A percentile compares a stretch with the other conserved stretches of the same genome.
phyloP scores from a whole-genome alignment of 441 rosid genomes.

The Biscutella auriculata region DNA sequence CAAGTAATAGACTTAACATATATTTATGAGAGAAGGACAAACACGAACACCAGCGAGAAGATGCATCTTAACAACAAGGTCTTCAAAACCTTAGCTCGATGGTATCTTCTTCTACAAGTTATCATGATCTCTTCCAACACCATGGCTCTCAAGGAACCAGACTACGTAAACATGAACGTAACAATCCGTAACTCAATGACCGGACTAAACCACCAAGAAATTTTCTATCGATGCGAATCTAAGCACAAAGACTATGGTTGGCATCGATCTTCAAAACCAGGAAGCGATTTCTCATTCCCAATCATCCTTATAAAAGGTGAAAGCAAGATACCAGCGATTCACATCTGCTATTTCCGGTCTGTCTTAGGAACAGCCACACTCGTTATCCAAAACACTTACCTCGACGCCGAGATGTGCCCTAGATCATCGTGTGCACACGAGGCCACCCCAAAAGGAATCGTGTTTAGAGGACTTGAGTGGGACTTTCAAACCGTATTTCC shows the following conservation, averaged over 20 bases:
- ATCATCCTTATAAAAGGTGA: conserved; percentile 20
- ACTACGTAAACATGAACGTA: conserved; percentile 21
- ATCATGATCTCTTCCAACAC: conserved; percentile 9
- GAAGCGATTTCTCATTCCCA: conserved; percentile 11
- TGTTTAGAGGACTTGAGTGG: conserved; percentile 22
- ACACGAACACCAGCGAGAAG: background rate
- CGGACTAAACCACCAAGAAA: conserved; percentile 6
- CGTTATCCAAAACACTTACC: conserved; percentile 19
- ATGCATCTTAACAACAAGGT: conserved; percentile 9
- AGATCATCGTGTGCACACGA: conserved; percentile 16
- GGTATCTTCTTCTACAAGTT: conserved; percentile 18
- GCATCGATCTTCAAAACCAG: conserved; percentile 20
- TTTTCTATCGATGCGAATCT: conserved; percentile 18
- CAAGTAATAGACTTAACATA: background rate
- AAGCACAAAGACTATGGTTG: conserved; percentile 24
- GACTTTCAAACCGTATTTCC: conserved; percentile 18
- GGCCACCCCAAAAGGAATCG: conserved; percentile 17
- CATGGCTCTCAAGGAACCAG: conserved; percentile 12
- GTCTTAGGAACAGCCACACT: conserved; percentile 18
- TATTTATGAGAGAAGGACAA: background rate
- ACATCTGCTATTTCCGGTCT: conserved; percentile 17
- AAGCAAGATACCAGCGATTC: conserved; percentile 16
- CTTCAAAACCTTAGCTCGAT: conserved; percentile 1
- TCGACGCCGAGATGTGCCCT: conserved; percentile 23
- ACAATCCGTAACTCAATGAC: conserved; percentile 24